These are phyloP conservation scores for Alternaria triticimaculans DNA, from an alignment of 2,329 filamentous ascomycete genomes.

Conservation along the genomic window DNA sequence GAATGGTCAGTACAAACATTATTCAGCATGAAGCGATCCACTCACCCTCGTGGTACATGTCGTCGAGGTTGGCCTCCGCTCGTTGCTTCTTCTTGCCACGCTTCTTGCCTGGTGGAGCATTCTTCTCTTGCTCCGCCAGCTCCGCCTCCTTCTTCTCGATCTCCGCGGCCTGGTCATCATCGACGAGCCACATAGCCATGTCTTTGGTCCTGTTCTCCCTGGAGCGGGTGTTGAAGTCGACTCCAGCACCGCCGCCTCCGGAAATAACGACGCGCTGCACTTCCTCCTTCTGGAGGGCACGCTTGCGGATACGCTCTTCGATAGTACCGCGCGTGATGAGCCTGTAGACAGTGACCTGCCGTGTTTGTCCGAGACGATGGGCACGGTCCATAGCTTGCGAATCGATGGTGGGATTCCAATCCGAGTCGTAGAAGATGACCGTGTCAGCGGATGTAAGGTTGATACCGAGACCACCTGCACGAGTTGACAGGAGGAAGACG, in stretches of 20 bases:
- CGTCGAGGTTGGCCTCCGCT: slow-evolving; percentile 75
- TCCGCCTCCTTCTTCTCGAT: slow-evolving; percentile 94
- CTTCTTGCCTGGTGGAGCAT: slow-evolving; percentile 48
- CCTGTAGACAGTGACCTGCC: slow-evolving; percentile 95
- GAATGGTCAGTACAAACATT: slow-evolving; percentile 30
- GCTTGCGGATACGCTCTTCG: slow-evolving; percentile 96
- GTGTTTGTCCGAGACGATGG: slow-evolving; percentile 94
- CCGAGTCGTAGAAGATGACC: slow-evolving; percentile 99
- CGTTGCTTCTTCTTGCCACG: slow-evolving; percentile 71
- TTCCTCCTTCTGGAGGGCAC: slow-evolving; percentile 96
- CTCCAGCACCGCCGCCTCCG: slow-evolving; percentile 79
- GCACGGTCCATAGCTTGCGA: slow-evolving; percentile 99
- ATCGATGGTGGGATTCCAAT: slow-evolving; percentile 99
- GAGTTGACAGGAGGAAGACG: slow-evolving; percentile 93
- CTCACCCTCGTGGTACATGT: slow-evolving; percentile 99
- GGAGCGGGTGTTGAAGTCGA: slow-evolving; percentile 94
- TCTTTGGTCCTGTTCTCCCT: slow-evolving; percentile 95
- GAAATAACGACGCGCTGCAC: slow-evolving; percentile 97
- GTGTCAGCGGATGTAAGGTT: slow-evolving; percentile 96
- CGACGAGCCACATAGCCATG: slow-evolving; percentile 97
- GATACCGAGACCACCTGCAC: slow-evolving; percentile 96
- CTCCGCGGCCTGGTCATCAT: slow-evolving; percentile 93
- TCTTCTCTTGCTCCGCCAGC: slow-evolving; percentile 69
- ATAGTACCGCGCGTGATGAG: slow-evolving; percentile 97
- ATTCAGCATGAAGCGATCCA: background rate